Conservation (phyloP, 495 filamentous ascomycete genomes). For the Parathielavia hyrcaniae region DNA sequence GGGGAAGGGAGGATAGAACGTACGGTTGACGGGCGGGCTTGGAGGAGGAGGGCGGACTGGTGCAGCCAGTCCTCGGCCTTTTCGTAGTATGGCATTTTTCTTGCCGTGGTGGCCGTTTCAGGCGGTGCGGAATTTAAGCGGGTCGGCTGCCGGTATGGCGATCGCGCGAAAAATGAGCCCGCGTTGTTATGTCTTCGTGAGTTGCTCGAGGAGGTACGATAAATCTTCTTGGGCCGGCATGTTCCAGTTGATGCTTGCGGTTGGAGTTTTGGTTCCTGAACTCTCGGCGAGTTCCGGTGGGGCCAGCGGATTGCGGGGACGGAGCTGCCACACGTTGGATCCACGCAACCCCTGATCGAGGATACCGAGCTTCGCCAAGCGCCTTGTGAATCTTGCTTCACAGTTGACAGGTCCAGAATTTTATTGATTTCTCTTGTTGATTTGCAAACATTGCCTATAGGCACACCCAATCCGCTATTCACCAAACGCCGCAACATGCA, state of each 20-base stretch:
- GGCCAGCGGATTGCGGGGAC: conserved; percentile 24
- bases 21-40: conserved; percentile 45
- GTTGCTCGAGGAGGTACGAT: background rate
- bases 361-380: too few relatives aligned
- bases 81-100: conserved; percentile 46
- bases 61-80: conserved; percentile 52
- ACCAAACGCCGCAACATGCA: conserved; percentile 11
- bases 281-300: conserved; percentile 15
- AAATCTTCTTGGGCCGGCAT: background rate
- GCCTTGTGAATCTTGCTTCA: too few relatives aligned
- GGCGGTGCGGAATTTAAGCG: background rate
- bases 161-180: too few relatives aligned
- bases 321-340: too few relatives aligned
- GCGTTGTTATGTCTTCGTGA: too few relatives aligned
- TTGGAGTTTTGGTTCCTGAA: conserved; percentile 20
- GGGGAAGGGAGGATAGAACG: conserved; percentile 10
- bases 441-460: background rate
- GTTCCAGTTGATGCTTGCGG: background rate
- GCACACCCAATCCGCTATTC: background rate
- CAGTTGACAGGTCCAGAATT: too few relatives aligned
- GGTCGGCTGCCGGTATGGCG: background rate
- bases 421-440: too few relatives aligned
- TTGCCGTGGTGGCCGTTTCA: conserved; percentile 3
- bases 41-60: conserved; percentile 44
- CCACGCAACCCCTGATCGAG: too few relatives aligned